A percentile compares a stretch with the other conserved stretches of the same genome.
phyloP scores from a whole-genome alignment of 768 basidiomycete genomes.

The Boletus huronensis region DNA sequence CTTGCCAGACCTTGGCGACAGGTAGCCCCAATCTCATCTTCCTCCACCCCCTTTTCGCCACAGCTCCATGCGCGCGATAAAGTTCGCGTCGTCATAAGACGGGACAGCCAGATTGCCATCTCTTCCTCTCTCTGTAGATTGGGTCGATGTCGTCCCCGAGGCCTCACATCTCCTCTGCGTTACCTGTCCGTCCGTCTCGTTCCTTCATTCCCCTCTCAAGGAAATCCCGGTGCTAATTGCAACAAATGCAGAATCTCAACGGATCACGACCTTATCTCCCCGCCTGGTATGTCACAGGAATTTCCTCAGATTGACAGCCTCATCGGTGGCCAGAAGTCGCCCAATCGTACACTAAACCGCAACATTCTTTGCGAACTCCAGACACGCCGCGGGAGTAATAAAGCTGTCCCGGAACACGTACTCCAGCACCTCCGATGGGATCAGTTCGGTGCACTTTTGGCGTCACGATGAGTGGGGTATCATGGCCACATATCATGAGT shows the following conservation, averaged over 20 bases:
- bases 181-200: neutral
- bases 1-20: slow-evolving; percentile 11
- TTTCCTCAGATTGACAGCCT: slow-evolving; percentile 13
- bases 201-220: neutral
- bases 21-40: slow-evolving; percentile 17
- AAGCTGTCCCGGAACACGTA: slow-evolving; percentile 13
- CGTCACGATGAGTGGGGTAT: neutral
- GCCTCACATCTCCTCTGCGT: neutral
- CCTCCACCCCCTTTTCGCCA: slow-evolving; percentile 31
- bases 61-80: slow-evolving; percentile 8
- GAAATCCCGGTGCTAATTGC: slow-evolving; percentile 4
- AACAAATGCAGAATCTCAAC: slow-evolving; percentile 19
- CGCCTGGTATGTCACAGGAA: slow-evolving; percentile 5
- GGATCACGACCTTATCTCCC: slow-evolving; percentile 34
- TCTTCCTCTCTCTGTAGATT: slow-evolving; percentile 11
- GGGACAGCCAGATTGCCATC: neutral
- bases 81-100: slow-evolving; percentile 5
- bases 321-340: slow-evolving; percentile 17
- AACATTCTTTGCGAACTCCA: slow-evolving; percentile 19
- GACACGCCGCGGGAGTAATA: slow-evolving; percentile 28
- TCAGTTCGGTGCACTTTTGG: slow-evolving; percentile 1
- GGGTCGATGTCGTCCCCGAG: slow-evolving; percentile 14
- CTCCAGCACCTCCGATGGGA: slow-evolving; percentile 5
- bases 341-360: slow-evolving; percentile 11
- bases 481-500: neutral